These are phyloP conservation scores for Leishmania braziliensis DNA, from an alignment of 208 protist genomes.

Conservation along the genomic window DNA sequence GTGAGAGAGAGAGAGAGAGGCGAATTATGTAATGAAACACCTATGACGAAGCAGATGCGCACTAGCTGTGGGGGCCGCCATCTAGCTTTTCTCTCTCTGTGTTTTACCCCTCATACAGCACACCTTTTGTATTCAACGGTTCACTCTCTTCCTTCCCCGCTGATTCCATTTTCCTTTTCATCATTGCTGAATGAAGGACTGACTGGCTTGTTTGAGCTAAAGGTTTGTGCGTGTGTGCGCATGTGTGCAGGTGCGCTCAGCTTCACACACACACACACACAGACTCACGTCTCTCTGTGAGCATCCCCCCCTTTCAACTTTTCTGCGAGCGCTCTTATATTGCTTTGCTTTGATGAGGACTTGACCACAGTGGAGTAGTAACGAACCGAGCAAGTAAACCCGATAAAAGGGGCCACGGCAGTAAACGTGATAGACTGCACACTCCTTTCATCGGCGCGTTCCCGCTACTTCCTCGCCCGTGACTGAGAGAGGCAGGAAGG, in stretches of 20 bases:
- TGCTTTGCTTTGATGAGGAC: background rate
- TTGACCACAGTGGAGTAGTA: background rate
- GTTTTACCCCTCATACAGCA: background rate
- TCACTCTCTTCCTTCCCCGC: background rate
- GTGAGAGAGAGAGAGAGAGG: too few relatives aligned
- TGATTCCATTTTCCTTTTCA: background rate
- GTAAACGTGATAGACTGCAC: background rate
- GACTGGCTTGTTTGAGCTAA: background rate
- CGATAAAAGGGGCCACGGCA: background rate
- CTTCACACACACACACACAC: background rate
- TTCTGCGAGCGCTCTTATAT: background rate
- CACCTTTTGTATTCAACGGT: background rate
- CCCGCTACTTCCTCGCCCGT: background rate
- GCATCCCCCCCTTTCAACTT: background rate
- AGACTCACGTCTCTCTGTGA: too few relatives aligned
- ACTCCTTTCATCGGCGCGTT: background rate
- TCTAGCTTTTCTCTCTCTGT: background rate
- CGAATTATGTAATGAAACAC: background rate
- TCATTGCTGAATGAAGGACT: background rate
- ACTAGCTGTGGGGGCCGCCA: background rate
- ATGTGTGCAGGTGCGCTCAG: background rate
- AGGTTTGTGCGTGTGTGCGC: background rate
- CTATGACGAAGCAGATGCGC: background rate
- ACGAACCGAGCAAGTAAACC: background rate
- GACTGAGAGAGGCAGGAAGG: background rate